Conservation (phyloP, 768 basidiomycete genomes). For the Auricularia sp. region DNA sequence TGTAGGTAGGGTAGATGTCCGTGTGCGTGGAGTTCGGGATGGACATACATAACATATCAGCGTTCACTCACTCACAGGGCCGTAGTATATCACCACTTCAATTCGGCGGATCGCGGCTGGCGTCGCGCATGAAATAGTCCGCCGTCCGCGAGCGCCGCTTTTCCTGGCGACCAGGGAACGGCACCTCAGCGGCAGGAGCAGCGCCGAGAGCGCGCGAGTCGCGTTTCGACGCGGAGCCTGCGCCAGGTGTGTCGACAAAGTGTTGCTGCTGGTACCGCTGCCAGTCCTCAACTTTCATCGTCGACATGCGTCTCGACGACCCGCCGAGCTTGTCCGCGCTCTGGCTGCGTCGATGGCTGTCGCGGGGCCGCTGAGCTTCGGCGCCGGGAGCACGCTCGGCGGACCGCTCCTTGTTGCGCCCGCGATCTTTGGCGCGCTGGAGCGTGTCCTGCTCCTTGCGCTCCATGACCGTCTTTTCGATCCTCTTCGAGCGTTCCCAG, state of each 20-base stretch:
- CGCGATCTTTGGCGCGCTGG: conserved; percentile 37
- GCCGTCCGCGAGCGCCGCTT: neutral
- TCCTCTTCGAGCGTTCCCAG: conserved; percentile 70
- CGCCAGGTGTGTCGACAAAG: neutral
- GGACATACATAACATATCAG: neutral
- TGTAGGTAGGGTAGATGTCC: neutral
- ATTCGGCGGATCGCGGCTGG: neutral
- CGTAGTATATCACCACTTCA: neutral
- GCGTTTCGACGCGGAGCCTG: neutral
- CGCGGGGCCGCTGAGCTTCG: conserved; percentile 9
- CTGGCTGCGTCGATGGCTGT: conserved; percentile 39
- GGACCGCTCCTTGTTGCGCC: conserved; percentile 36
- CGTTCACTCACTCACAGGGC: too few species aligned
- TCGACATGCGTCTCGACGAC: conserved; percentile 56
- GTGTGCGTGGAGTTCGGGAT: neutral
- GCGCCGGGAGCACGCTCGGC: conserved; percentile 15
- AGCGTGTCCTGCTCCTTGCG: conserved; percentile 59
- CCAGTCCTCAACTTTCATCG: conserved; percentile 81
- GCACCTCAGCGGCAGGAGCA: neutral
- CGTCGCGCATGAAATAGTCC: neutral
- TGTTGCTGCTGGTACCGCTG: conserved; percentile 49
- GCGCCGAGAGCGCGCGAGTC: neutral
- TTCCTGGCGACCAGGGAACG: neutral
- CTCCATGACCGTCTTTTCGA: conserved; percentile 66
- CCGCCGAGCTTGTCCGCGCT: conserved; percentile 53